phyloP scores from a whole-genome alignment of 257 asterid species.

The Salvia splendens region DNA sequence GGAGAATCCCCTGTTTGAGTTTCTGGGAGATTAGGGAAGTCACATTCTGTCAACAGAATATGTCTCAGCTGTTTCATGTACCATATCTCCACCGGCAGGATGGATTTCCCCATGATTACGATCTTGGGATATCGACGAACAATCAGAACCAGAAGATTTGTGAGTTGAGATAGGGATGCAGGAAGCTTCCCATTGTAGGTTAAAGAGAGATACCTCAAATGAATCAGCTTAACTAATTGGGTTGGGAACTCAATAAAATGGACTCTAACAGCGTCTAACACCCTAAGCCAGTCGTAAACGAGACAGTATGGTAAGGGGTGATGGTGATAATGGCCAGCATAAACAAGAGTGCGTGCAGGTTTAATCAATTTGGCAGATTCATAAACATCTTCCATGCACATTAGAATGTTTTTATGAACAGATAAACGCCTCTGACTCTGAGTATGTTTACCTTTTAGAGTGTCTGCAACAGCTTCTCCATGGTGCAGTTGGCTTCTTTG shows the following conservation, averaged over 20 bases:
- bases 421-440: conserved; percentile 38
- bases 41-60: conserved; percentile 26
- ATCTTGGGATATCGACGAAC: conserved; percentile 33
- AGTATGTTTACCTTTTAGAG: background rate
- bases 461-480: background rate
- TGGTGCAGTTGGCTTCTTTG: background rate
- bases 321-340: conserved; percentile 30
- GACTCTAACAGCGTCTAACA: conserved; percentile 38
- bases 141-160: conserved; percentile 29
- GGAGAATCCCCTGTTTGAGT: background rate
- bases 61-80: conserved; percentile 39
- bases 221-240: conserved; percentile 24
- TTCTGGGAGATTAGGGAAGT: conserved; percentile 25
- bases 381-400: conserved; percentile 38
- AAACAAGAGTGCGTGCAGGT: conserved; percentile 27
- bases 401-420: conserved; percentile 37
- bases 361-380: background rate
- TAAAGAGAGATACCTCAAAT: conserved; percentile 39
- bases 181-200: conserved; percentile 26
- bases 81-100: conserved; percentile 34
- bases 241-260: conserved; percentile 35
- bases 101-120: conserved; percentile 15
- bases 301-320: conserved; percentile 32
- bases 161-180: conserved; percentile 19
- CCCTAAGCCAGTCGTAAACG: conserved; percentile 32